A percentile compares a stretch with the other conserved stretches of the same genome.
These are phyloP conservation scores for Botrytis byssoidea DNA, from an alignment of 2,329 filamentous ascomycete species.

Conservation along the genomic window DNA sequence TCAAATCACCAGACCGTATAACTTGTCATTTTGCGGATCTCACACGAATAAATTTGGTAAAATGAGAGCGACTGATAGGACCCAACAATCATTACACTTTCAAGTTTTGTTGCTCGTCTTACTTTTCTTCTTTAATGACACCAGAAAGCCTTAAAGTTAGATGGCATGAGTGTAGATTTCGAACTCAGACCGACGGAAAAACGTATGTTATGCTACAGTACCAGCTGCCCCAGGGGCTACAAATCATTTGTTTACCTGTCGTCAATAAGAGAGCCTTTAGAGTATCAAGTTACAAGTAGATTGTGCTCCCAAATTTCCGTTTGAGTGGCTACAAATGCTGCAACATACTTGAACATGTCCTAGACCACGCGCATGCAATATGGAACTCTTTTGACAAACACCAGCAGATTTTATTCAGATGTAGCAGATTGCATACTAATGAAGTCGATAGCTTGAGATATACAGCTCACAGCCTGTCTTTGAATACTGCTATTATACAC, in stretches of 20 bases:
- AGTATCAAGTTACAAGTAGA: not conserved
- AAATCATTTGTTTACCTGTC: not conserved
- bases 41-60: not conserved
- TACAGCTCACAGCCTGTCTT: not conserved
- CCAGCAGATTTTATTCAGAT: not conserved
- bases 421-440: not conserved
- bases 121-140: not conserved
- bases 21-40: not conserved
- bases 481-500: not conserved
- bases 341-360: not conserved
- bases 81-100: not conserved
- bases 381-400: not conserved
- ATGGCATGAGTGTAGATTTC: not conserved
- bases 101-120: not conserved
- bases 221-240: not conserved
- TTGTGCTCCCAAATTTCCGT: not conserved
- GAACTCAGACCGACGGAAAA: not conserved
- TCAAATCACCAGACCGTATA: not conserved
- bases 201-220: no score
- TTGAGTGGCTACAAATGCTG: not conserved
- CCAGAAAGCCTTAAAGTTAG: not conserved
- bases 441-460: not conserved
- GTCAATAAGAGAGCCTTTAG: not conserved
- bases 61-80: not conserved
- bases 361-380: not conserved